Base-by-base conservation (phyloP, 2,329 filamentous ascomycete genomes). In the Colletotrichum sp. region DNA sequence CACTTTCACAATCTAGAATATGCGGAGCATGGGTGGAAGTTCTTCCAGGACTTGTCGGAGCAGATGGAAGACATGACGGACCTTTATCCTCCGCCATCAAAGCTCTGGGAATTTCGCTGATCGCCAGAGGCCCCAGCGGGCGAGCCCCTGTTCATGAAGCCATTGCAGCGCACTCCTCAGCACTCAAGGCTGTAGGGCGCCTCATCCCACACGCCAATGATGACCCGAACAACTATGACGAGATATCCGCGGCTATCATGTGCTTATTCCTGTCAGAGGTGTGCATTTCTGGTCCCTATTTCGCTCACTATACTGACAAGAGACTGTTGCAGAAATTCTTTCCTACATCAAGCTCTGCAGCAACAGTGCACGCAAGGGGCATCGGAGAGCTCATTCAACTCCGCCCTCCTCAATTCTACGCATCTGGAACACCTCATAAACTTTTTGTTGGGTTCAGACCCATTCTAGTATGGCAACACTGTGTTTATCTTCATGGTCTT, bases 1-100 rank as follows among this genome's bases (percentile, higher is more conserved):
- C 44, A 18, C 24, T 68, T 13, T 78, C 79, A 67, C 85, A 86
- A 66, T 85, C 81, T 28, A 81, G 82, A 12, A 82, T 86, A 60
- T 87, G 85, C 71, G 86, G 85, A 9, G 80, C 83, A 1, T 87
- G 86, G 86, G 81, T 87, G 1, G 84, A 85, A 67, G 80, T 83
- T 9, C 80, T 87, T 8, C 85, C 85, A 2, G 75, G 79, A 1
- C 79, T 87, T 4, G 10, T 64, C 18, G 60, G 30, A 5, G 78
- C 80, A 3, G 63, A 72, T 10, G 76, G 76, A 15, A 69, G 78
- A 2, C 52, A 68, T 6, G 74, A 81, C 9, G 52, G 75, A 1
- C 75, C 81, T 4, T 72, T 87, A 8, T 76, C 78, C 3, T 78
- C 81, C 2, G 81, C 85, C 3, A 80, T 86, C 68, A 81, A 80